phyloP scores from a whole-genome alignment of 2,329 filamentous ascomycete genomes.

The Raffaelea arxii region DNA sequence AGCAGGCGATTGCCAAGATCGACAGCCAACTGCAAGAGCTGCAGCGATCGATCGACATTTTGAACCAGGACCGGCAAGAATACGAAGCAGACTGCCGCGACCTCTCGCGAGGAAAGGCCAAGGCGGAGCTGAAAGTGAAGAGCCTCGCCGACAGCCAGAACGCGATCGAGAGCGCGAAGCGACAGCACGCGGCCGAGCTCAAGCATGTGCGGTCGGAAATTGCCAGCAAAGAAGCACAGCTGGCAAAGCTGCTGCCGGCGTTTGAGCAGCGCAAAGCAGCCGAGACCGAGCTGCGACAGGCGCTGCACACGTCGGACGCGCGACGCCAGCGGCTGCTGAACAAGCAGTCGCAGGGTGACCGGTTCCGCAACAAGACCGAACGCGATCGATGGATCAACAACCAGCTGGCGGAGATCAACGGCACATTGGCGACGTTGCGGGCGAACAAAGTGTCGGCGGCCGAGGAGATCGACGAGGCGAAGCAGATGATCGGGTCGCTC shows the following conservation, averaged over 20 bases:
- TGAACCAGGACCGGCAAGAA: conserved; percentile 76
- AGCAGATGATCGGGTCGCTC: conserved; percentile 35
- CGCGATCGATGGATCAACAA: conserved; percentile 73
- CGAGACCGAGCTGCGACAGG: conserved; percentile 60
- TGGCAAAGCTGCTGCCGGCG: conserved; percentile 64
- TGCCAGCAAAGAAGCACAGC: conserved; percentile 62
- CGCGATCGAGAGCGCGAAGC: conserved; percentile 61
- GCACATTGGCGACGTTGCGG: conserved; percentile 68
- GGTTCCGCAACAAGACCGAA: conserved; percentile 81
- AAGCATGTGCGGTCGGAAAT: conserved; percentile 66
- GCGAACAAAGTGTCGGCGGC: conserved; percentile 75
- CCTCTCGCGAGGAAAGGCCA: conserved; percentile 67
- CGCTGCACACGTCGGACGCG: conserved; percentile 67
- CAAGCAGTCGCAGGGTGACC: conserved; percentile 81
- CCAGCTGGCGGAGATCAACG: conserved; percentile 72
- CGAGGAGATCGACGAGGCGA: conserved; percentile 56
- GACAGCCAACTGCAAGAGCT: conserved; percentile 72
- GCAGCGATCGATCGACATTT: conserved; percentile 72
- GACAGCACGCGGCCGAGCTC: conserved; percentile 62
- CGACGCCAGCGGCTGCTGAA: conserved; percentile 71
- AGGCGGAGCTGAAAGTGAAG: conserved; percentile 78
- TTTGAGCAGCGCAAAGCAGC: conserved; percentile 65
- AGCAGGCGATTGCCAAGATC: conserved; percentile 67
- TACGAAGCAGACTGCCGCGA: conserved; percentile 85
- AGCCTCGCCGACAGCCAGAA: conserved; percentile 75